Percentiles rank a stretch among this genome's conserved stretches.
Conservation (phyloP, 2,329 filamentous ascomycete genomes). For the Thielaviopsis ethacetica region DNA sequence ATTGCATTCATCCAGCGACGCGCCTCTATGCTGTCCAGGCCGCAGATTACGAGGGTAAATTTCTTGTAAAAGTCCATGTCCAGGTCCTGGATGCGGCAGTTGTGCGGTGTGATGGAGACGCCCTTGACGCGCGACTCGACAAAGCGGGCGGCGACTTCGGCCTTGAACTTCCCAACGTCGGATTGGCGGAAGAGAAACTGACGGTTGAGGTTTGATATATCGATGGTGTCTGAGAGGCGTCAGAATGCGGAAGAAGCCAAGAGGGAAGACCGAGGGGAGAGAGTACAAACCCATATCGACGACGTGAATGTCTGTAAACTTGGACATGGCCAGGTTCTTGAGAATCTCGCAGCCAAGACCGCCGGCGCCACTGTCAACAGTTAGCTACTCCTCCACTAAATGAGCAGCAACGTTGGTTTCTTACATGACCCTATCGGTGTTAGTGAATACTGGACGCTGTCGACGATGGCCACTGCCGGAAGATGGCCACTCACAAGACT, state of each 20-base stretch:
- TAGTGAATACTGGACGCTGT: neutral
- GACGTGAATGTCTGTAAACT: slow-evolving; percentile 93
- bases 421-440: slow-evolving; percentile 31
- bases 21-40: slow-evolving; percentile 91
- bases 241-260: neutral
- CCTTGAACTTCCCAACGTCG: slow-evolving; percentile 88
- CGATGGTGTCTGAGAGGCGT: slow-evolving; percentile 62
- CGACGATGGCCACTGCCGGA: slow-evolving; percentile 19
- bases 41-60: slow-evolving; percentile 86
- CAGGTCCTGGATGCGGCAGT: slow-evolving; percentile 91
- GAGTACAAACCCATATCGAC: slow-evolving; percentile 83
- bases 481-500: slow-evolving; percentile 42
- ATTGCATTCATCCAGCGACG: slow-evolving; percentile 97
- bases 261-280: neutral
- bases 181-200: slow-evolving; percentile 88
- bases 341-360: slow-evolving; percentile 92
- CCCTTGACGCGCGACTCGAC: slow-evolving; percentile 80
- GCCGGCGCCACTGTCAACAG: slow-evolving; percentile 57
- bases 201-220: slow-evolving; percentile 93
- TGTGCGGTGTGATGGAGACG: slow-evolving; percentile 85
- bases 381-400: slow-evolving; percentile 5
- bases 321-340: slow-evolving; percentile 87
- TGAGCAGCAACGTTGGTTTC: slow-evolving; percentile 15
- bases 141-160: slow-evolving; percentile 80
- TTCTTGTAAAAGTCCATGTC: slow-evolving; percentile 95